These are phyloP conservation scores for Massospora cicadina DNA, from an alignment of 371 early-diverging fungal genomes.

Conservation along the genomic window DNA sequence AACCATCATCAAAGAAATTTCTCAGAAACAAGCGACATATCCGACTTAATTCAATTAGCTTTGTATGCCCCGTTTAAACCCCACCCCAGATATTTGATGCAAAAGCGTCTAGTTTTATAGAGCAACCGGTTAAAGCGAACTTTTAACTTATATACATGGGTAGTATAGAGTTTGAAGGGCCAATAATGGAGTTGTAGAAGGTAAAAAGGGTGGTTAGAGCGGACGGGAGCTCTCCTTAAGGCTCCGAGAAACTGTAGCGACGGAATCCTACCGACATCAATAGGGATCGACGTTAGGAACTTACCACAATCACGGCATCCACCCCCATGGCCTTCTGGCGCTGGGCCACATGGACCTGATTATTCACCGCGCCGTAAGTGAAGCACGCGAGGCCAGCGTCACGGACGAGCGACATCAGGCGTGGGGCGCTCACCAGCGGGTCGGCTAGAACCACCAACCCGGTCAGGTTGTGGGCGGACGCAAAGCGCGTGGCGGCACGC, in stretches of 20 bases:
- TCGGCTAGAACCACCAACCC: slow-evolving; percentile 70
- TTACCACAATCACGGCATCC: slow-evolving; percentile 61
- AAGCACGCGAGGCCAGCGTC: slow-evolving; percentile 52
- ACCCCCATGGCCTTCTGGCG: slow-evolving; percentile 58
- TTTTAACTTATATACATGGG: too few relatives aligned
- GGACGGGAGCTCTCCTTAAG: background rate
- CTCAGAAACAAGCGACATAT: too few relatives aligned
- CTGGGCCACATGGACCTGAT: slow-evolving; percentile 47
- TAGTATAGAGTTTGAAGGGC: too few relatives aligned
- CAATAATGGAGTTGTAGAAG: too few relatives aligned
- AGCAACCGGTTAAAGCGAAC: too few relatives aligned
- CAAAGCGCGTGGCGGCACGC: slow-evolving; percentile 66
- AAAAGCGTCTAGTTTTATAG: too few relatives aligned
- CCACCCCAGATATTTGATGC: too few relatives aligned
- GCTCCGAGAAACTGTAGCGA: background rate
- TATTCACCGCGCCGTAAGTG: slow-evolving; percentile 77
- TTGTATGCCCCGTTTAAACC: too few relatives aligned
- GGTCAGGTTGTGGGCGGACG: slow-evolving; percentile 46
- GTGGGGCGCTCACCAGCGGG: slow-evolving; percentile 62
- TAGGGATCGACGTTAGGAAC: slow-evolving; percentile 10
- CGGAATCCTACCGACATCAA: background rate
- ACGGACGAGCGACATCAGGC: slow-evolving; percentile 49
- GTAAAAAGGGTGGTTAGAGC: too few relatives aligned
- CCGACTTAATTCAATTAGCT: too few relatives aligned
- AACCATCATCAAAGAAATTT: too few relatives aligned